Base-by-base conservation (phyloP, 768 basidiomycete species). In the Serendipita sp. region DNA sequence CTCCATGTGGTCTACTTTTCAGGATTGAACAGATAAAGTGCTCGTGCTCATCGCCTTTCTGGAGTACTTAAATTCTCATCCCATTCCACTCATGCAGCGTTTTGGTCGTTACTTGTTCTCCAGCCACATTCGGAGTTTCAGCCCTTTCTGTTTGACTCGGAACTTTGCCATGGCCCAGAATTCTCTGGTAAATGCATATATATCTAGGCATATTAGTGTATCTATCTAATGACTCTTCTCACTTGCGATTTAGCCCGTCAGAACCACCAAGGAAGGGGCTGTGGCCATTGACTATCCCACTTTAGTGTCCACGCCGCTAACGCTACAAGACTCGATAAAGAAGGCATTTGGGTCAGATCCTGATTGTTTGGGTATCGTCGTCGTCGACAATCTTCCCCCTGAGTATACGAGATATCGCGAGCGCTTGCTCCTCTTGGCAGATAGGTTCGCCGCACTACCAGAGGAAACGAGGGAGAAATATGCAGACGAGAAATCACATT, bases 311-410 rank as follows among this genome's bases (percentile, higher is more conserved):
- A 75, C 78, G 0, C 84, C 86, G 0, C 69, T 77, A 8, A 78
- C 81, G 3, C 75, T 90, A 11, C 72, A 76, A 34, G 68, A 77
- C 18, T 80, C 85, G 18, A 90, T 95, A 66, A 84, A 67, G 11
- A 51, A 82, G 68, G 92, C 89, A 2, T 95, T 95, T 70, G 92
- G 91, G 23, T 89, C 89, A 10, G 77, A 83, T 66, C 80, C 87
- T 5, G 76, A 83, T 62, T 85, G 84, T 51, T 76, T 94, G 62
- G 92, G 92, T 1, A 85, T 96, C 67, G 79, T 95, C 66, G 74
- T 95, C 56, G 79, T 94, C 68, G 81, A 81, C 68, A 91, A 93
- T 75, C 77, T 99, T 35, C 96, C 94, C 0, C 68, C 72, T 2
- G 76, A 75, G 46, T 99, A 89, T 69, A 69, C 73, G 8, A 64